Evolutionary conservation across 345 rosid genomes (phyloP), one percentile per base, ranked within the genome.

Genomic region (Euclidium syriacum): DNA sequence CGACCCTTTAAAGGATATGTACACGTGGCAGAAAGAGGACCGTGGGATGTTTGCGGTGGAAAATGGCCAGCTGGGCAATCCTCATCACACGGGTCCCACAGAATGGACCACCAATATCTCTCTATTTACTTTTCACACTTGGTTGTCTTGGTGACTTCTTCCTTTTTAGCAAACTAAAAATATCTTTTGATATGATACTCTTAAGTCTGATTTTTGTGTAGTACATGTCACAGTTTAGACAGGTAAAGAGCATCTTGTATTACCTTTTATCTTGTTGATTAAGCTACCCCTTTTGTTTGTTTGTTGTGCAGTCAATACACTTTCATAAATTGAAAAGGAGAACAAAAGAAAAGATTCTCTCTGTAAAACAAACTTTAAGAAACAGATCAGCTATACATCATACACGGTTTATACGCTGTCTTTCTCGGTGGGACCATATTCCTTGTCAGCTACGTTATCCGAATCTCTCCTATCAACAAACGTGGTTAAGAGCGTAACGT

Each of bases 321-420:
- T 35, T 49, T 36, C 3, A 17, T 26, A 8, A 33, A n/a, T n/a
- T n/a, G n/a, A 33, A 42, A 44, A 29, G 8, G 5, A 9, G 3
- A 16, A 2, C 4, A 51, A 10, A 51, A 9, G 3, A 16, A 2
- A 7, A 51, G 15, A 51, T 51, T 39, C 58, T 39, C 14, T 52
- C 17, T 25, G 3, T 20, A 5, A 33, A 47, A n/a, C n/a, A n/a
- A 6, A 25, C 32, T 44, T 43, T 14, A 16, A 61, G 56, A 8
- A 36, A 48, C 46, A 49, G 36, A 49, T 48, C 26, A 61, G 43
- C 54, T 46, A 11, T 43, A 60, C 7, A 15, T 20, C 51, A 18
- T 22, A 62, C 58, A 62, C 48, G 47, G 15, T 54, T 44, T 65
- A 33, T 16, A 55, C 62, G 48, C 70, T 54, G 64, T 56, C 23